Percentiles rank a stretch among this genome's conserved stretches.
Conservation (phyloP, 2,329 filamentous ascomycete genomes). For the Colletotrichum spinosum region DNA sequence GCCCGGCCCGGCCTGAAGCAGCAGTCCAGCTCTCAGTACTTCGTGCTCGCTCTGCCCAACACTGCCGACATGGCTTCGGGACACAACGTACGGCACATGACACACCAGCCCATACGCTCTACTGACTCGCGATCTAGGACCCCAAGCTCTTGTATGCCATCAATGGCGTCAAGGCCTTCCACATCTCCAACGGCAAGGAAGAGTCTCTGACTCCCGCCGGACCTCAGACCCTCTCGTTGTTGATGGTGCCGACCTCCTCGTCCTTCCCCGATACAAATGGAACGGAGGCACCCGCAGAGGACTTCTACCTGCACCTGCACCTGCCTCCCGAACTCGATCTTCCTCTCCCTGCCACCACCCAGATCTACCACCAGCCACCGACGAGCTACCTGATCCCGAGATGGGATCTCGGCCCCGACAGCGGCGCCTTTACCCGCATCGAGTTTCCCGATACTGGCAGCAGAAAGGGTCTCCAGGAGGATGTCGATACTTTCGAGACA, state of each 20-base stretch:
- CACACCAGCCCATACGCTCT: not conserved
- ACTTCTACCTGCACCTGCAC: slow-evolving; percentile 97
- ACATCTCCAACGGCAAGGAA: slow-evolving; percentile 90
- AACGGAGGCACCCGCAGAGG: slow-evolving; percentile 81
- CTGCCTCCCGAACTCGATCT: slow-evolving; percentile 95
- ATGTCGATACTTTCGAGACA: slow-evolving; percentile 96
- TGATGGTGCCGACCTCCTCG: slow-evolving; percentile 95
- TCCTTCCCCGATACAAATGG: slow-evolving; percentile 69
- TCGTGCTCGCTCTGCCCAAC: slow-evolving; percentile 15
- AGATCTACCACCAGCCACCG: slow-evolving; percentile 96
- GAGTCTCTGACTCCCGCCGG: slow-evolving; percentile 84
- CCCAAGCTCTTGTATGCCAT: slow-evolving; percentile 78
- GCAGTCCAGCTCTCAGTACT: slow-evolving; percentile 7
- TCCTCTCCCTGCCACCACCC: slow-evolving; percentile 92
- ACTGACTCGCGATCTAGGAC: slow-evolving; percentile 54
- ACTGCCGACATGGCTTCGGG: slow-evolving; percentile 51
- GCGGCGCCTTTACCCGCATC: slow-evolving; percentile 91
- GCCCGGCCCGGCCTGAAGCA: slow-evolving; percentile 7
- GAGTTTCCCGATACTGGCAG: slow-evolving; percentile 84
- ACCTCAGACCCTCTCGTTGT: slow-evolving; percentile 88
- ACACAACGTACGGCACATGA: not conserved
- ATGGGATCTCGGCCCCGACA: slow-evolving; percentile 91
- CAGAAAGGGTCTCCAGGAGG: slow-evolving; percentile 83
- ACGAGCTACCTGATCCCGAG: slow-evolving; percentile 93
- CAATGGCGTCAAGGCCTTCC: slow-evolving; percentile 89